Base-by-base conservation (phyloP, 1,284 basidiomycete genomes). In the Microbotryum intermedium region DNA sequence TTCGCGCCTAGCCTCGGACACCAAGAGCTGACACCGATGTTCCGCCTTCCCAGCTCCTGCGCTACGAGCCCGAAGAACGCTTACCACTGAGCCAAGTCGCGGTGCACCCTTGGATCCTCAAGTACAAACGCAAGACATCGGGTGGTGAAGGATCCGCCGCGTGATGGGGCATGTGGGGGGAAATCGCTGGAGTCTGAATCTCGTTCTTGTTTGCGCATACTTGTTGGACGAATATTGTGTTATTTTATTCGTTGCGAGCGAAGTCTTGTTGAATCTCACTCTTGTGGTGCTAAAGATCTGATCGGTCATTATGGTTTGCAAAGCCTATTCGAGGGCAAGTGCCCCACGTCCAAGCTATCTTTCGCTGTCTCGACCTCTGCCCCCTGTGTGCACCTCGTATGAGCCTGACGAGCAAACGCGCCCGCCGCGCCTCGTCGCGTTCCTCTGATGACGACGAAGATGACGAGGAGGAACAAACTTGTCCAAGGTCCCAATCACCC, bases 31-130 rank as follows among this genome's bases (percentile, higher is more conserved):
- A 39, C 34, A 39, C 34, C 13, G 34, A 39, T 39, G 13, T 39
- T 39, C 13, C 34, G 11, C 20, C 49, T 25, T 48, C n/a, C 9
- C 72, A 97, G 93, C 83, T 98, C 9, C 81, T 98, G 11, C 84
- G 84, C 72, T 86, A 93, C 69, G 84, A 91, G 39, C 90, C 94
- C 0, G 81, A 87, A 70, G 83, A 88, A 57, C 83, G 95, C 2
- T 68, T 99, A 6, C 81, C 92, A 0, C 80, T 98, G 11, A 75
- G 77, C 1, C 84, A 94, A 28, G 94, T 97, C 30, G 79, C 86
- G 45, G 77, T 78, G 10, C 95, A 97, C 72, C 91, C 93, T 10
- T 99, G 95, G 94, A 87, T 99, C 65, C 79, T 87, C 62, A 88
- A 84, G 74, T 86, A 94, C 62, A 74, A 78, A 46, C 64, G 64